A percentile compares a stretch with the other conserved stretches of the same genome.
Evolutionary conservation across 164 flowering plant species (phyloP).

Genomic region (Tinospora cordifolia): DNA sequence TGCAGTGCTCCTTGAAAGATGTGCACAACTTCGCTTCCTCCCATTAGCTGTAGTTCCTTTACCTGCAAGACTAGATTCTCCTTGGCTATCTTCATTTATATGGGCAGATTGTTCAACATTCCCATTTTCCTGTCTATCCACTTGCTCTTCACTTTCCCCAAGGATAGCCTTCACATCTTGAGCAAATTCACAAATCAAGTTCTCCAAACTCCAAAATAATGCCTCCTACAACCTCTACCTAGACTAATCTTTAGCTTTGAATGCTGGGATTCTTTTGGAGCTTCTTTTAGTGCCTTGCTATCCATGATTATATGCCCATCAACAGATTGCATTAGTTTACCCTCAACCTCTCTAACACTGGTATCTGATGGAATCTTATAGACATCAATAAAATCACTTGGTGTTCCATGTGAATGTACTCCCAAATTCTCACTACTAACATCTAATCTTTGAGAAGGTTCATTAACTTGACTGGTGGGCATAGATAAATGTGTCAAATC

Average conservation of each 20-base stretch:
- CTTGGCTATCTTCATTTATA: slow-evolving; percentile 30
- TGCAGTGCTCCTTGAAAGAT: slow-evolving; percentile 32
- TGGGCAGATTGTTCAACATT: slow-evolving; percentile 20
- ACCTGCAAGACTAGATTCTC: slow-evolving; percentile 23
- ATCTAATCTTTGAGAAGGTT: slow-evolving; percentile 10
- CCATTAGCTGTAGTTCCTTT: slow-evolving; percentile 21
- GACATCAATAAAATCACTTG: slow-evolving; percentile 24
- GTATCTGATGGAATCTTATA: slow-evolving; percentile 21
- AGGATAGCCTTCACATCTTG: slow-evolving; percentile 49
- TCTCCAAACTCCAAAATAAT: slow-evolving; percentile 29
- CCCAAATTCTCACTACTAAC: slow-evolving; percentile 11
- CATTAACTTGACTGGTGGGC: not conserved
- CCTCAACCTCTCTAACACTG: slow-evolving; percentile 18
- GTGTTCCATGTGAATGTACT: slow-evolving; percentile 20
- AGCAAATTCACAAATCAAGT: slow-evolving; percentile 60
- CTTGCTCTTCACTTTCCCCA: slow-evolving; percentile 28
- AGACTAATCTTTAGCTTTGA: slow-evolving; percentile 28
- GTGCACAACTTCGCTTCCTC: slow-evolving; percentile 41
- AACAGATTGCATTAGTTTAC: slow-evolving; percentile 21
- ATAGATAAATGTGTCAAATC: not conserved
- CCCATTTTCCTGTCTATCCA: slow-evolving; percentile 20
- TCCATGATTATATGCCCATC: slow-evolving; percentile 33
- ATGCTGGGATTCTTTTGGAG: slow-evolving; percentile 45
- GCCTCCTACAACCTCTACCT: slow-evolving; percentile 31
- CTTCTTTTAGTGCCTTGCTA: slow-evolving; percentile 18